Conservation (phyloP, 2,329 filamentous ascomycete genomes). For the Penicillium sp. region DNA sequence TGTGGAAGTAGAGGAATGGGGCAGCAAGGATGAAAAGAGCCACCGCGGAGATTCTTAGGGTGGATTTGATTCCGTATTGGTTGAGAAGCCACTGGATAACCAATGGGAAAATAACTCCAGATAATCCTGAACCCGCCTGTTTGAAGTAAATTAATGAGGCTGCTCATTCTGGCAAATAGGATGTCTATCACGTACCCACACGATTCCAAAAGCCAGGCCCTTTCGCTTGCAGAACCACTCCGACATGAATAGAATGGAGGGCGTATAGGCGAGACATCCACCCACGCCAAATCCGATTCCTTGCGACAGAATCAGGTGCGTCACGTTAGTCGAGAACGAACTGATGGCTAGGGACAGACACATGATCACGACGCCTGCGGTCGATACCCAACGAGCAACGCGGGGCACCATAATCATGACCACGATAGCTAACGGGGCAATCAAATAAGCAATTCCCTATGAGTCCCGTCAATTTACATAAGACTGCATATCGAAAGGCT, state of each 20-base stretch:
- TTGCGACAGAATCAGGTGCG: conserved; percentile 41
- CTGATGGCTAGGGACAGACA: conserved; percentile 34
- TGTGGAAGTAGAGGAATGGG: conserved; percentile 35
- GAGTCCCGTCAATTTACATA: neutral
- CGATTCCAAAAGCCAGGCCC: conserved; percentile 51
- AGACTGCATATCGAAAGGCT: neutral
- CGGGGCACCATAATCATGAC: conserved; percentile 34
- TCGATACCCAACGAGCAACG: conserved; percentile 26
- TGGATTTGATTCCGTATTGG: conserved; percentile 25
- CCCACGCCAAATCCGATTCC: conserved; percentile 44
- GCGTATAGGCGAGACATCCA: conserved; percentile 47
- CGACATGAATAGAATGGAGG: conserved; percentile 48
- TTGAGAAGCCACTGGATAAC: conserved; percentile 30
- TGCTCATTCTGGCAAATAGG: neutral
- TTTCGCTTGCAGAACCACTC: conserved; percentile 52
- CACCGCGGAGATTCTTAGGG: conserved; percentile 27
- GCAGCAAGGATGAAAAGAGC: conserved; percentile 39
- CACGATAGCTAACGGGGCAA: conserved; percentile 23
- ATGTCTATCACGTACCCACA: conserved; percentile 37
- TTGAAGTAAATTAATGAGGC: neutral
- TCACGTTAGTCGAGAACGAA: conserved; percentile 41
- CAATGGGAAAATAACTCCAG: conserved; percentile 32
- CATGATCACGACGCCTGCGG: conserved; percentile 37
- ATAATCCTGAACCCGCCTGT: conserved; percentile 32
- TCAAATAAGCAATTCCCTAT: conserved; percentile 31